A percentile compares a stretch with the other conserved stretches of the same genome.
Conservation (phyloP, 2,329 filamentous ascomycete species). For the Penicillium paneum region DNA sequence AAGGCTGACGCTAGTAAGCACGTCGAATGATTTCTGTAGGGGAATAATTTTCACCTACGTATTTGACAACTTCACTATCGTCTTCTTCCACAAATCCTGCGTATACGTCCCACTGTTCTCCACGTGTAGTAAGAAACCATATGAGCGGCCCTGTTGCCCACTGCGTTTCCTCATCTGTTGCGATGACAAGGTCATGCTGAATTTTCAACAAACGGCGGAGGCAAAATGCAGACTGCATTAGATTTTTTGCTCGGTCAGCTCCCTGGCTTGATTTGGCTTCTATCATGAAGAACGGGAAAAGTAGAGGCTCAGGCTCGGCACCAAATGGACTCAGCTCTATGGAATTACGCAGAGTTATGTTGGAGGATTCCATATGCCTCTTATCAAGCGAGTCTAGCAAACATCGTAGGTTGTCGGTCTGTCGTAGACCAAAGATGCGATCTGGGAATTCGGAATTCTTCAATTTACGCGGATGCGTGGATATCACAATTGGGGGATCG, state of each 20-base stretch:
- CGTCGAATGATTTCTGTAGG: too few relatives aligned
- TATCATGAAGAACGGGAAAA: slow-evolving; percentile 15
- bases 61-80: too few relatives aligned
- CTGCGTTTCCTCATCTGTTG: slow-evolving; percentile 3
- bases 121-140: slow-evolving; percentile 12
- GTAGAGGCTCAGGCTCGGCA: slow-evolving; percentile 7
- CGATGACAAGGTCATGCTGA: slow-evolving; percentile 7
- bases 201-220: slow-evolving; percentile 9
- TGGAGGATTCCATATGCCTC: too few relatives aligned
- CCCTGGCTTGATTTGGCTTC: slow-evolving; percentile 14
- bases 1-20: too few relatives aligned
- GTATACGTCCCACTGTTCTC: slow-evolving; percentile 14
- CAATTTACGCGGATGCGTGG: too few relatives aligned
- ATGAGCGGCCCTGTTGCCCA: slow-evolving; percentile 13
- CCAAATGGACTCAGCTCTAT: slow-evolving; percentile 13
- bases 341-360: neutral
- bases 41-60: neutral
- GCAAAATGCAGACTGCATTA: slow-evolving; percentile 11
- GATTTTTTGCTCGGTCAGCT: neutral
- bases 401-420: too few relatives aligned
- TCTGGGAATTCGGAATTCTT: too few relatives aligned
- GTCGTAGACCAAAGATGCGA: too few relatives aligned
- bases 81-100: neutral
- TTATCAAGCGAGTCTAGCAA: too few relatives aligned
- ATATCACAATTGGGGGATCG: too few relatives aligned